These are phyloP conservation scores for Cladosporium cucumerinum DNA, from an alignment of 2,329 filamentous ascomycete species.

Conservation along the genomic window DNA sequence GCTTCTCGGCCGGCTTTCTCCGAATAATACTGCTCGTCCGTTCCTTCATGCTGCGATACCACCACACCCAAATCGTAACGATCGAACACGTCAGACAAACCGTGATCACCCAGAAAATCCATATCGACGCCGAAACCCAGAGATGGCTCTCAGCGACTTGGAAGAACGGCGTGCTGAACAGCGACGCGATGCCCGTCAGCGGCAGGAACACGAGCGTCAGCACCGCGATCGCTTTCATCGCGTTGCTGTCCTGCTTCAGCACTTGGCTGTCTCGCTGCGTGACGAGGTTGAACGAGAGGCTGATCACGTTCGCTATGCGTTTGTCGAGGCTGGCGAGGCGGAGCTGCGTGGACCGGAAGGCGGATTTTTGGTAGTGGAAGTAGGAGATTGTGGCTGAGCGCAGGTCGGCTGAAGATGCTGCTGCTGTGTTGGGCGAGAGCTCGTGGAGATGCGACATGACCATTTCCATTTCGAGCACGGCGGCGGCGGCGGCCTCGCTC, in stretches of 20 bases:
- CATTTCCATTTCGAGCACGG: constrained; percentile 29
- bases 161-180: constrained; percentile 21
- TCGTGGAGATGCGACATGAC: constrained; percentile 25
- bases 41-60: neutral
- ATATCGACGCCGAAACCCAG: constrained; percentile 10
- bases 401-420: neutral
- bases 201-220: constrained; percentile 40
- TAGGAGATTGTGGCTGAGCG: constrained; percentile 12
- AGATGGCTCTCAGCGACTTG: constrained; percentile 1
- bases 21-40: neutral
- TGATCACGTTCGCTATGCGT: constrained; percentile 39
- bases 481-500: constrained; percentile 36
- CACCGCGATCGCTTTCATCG: constrained; percentile 41
- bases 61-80: constrained; percentile 15
- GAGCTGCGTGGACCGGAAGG: constrained; percentile 36
- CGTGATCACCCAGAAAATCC: constrained; percentile 21
- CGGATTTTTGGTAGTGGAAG: constrained; percentile 30
- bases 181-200: constrained; percentile 19
- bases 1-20: neutral
- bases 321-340: constrained; percentile 36
- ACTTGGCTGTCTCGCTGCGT: constrained; percentile 38
- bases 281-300: constrained; percentile 40
- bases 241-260: constrained; percentile 36
- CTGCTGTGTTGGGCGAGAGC: neutral
- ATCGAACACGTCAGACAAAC: constrained; percentile 16